Evolutionary conservation across 768 basidiomycete species (phyloP), one percentile per base, ranked within the genome.

Genomic region (Russula sp.): DNA sequence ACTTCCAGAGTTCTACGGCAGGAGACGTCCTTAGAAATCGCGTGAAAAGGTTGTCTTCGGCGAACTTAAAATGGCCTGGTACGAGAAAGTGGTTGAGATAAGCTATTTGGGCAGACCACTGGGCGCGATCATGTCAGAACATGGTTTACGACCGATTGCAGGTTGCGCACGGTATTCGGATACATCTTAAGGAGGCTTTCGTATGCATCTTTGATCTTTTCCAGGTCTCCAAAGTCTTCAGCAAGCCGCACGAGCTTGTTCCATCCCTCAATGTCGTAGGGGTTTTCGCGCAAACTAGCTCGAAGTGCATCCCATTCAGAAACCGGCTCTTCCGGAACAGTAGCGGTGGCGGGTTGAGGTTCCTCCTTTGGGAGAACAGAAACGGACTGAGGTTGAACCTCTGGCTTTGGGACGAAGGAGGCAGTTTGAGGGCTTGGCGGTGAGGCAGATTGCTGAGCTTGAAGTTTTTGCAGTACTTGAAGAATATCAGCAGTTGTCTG

Each of bases 1-100:
- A 92, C 70, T 85, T 88, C 90, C 93, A 96, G 2, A 98, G 78
- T 63, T 92, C 89, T 65, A 95, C 93, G 57, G 87, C 87, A 7
- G 93, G 90, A 0, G 93, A 93, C 18, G 83, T 82, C 69, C 83
- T 85, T 59, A 98, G 75, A 70, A 92, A 98, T 57, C 84, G 82
- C 69, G 86, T 89, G 78, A 98, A 98, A n/a, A 98, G 75, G 53
- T 63, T 58, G 9, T 82, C 81, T 75, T 96, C 93, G 20, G 91
- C 94, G 68, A 85, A 83, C 60, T 80, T 78, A 73, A 89, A 90
- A 25, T 84, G 80, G 22, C 81, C 74, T 46, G 81, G 80, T 72
- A 83, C 77, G 74, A 90, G 69, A 69, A 86, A 89, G 67, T 92
- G 90, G 56, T 81, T 83, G 71, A 93, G 81, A 70, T 93, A 93